Percentiles rank a stretch among this genome's conserved stretches.
Evolutionary conservation across 2,329 filamentous ascomycete genomes (phyloP).

Genomic region (Myriosclerotinia curreyana): DNA sequence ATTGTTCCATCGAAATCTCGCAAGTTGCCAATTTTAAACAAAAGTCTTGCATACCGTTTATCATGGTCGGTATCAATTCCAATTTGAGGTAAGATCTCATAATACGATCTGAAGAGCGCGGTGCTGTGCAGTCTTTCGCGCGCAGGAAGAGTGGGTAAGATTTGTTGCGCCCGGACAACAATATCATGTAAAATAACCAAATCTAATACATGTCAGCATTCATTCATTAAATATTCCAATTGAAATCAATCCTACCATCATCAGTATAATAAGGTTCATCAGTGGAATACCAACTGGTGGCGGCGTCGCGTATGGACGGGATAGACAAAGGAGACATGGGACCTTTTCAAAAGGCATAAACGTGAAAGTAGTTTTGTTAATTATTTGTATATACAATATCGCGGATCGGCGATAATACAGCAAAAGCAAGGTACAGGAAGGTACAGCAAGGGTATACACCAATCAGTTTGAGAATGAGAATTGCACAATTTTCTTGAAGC

Average conservation of each 20-base stretch:
- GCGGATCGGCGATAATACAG: slow-evolving; percentile 29
- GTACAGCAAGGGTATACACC: slow-evolving; percentile 5
- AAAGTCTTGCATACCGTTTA: slow-evolving; percentile 70
- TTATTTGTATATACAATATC: slow-evolving; percentile 37
- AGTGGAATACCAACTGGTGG: slow-evolving; percentile 18
- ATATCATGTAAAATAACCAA: slow-evolving; percentile 76
- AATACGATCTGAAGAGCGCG: slow-evolving; percentile 79
- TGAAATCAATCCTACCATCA: slow-evolving; percentile 47
- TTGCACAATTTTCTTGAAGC: slow-evolving; percentile 14
- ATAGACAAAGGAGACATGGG: slow-evolving; percentile 47
- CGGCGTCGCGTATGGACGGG: slow-evolving; percentile 26
- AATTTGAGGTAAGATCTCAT: slow-evolving; percentile 67
- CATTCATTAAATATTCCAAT: slow-evolving; percentile 12
- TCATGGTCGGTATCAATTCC: slow-evolving; percentile 71
- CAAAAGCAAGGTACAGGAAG: slow-evolving; percentile 17
- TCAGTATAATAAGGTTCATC: slow-evolving; percentile 55
- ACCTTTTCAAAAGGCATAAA: slow-evolving; percentile 24
- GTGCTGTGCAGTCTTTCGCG: slow-evolving; percentile 66
- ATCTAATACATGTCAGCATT: slow-evolving; percentile 50
- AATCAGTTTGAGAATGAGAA: slow-evolving; percentile 2
- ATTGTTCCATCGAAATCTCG: slow-evolving; percentile 53
- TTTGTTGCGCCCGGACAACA: slow-evolving; percentile 65
- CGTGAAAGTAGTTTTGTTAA: slow-evolving; percentile 19
- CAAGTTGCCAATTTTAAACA: slow-evolving; percentile 74
- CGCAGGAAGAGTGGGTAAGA: slow-evolving; percentile 55